Conservation (phyloP, 2,329 filamentous ascomycete species). For the Aspergillus felis region DNA sequence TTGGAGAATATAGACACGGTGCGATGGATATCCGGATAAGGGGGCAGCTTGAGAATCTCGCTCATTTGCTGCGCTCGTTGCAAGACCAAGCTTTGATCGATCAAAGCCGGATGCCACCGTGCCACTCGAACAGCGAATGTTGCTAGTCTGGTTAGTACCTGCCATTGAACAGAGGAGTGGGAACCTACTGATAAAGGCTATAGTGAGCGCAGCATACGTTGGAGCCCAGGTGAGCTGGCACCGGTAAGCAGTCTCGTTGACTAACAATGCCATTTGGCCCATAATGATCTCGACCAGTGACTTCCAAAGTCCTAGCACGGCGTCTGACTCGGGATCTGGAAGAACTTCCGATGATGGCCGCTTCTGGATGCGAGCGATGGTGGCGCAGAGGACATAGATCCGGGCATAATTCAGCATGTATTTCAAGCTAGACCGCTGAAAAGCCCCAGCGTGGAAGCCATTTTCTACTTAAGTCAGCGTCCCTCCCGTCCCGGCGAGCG, state of each 20-base stretch:
- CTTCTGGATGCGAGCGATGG: slow-evolving; percentile 33
- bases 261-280: slow-evolving; percentile 30
- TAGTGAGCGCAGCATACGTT: slow-evolving; percentile 32
- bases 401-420: slow-evolving; percentile 32
- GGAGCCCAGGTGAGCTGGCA: slow-evolving; percentile 33
- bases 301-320: slow-evolving; percentile 26
- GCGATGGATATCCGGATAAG: slow-evolving; percentile 37
- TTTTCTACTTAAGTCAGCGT: slow-evolving; percentile 22
- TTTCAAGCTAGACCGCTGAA: slow-evolving; percentile 33
- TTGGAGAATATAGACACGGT: slow-evolving; percentile 36
- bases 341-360: slow-evolving; percentile 24
- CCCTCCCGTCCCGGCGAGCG: not conserved
- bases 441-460: slow-evolving; percentile 33
- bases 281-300: slow-evolving; percentile 31
- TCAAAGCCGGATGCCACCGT: slow-evolving; percentile 31
- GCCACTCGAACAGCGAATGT: slow-evolving; percentile 33
- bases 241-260: slow-evolving; percentile 29
- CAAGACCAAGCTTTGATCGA: slow-evolving; percentile 27
- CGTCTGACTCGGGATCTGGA: slow-evolving; percentile 11
- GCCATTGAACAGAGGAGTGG: not conserved
- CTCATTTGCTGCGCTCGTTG: slow-evolving; percentile 30
- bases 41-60: slow-evolving; percentile 33
- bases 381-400: slow-evolving; percentile 30
- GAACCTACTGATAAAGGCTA: slow-evolving; percentile 35
- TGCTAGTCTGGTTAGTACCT: slow-evolving; percentile 18